phyloP scores from a whole-genome alignment of 306 rosid species.

The Aeschynomene evenia region DNA sequence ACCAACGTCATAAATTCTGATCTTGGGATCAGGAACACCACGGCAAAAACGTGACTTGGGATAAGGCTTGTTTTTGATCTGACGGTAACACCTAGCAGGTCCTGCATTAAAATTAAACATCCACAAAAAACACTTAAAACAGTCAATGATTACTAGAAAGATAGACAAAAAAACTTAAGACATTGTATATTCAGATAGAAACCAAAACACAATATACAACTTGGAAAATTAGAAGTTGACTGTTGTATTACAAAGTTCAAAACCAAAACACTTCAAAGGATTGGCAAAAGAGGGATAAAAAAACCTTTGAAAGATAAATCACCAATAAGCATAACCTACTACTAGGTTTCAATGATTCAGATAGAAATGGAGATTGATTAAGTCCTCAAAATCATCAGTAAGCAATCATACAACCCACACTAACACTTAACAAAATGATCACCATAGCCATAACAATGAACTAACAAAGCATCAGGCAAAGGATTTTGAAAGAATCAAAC shows the following conservation, averaged over 20 bases:
- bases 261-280: background rate
- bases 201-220: background rate
- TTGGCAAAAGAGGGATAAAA: too few species aligned
- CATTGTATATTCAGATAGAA: background rate
- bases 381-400: background rate
- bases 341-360: background rate
- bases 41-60: constrained; percentile 87
- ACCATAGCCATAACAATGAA: background rate
- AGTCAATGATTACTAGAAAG: background rate
- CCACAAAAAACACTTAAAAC: background rate
- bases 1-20: constrained; percentile 85
- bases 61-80: constrained; percentile 79
- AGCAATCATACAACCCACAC: background rate
- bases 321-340: background rate
- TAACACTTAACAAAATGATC: background rate
- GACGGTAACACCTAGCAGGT: constrained; percentile 86
- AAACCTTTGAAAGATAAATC: too few species aligned
- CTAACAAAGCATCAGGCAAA: background rate
- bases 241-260: background rate
- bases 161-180: background rate
- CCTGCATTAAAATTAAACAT: constrained; percentile 44
- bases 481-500: background rate
- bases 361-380: background rate
- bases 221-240: background rate
- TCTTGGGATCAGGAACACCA: constrained; percentile 92